These are phyloP conservation scores for Pichia californica DNA, from an alignment of 805 yeast genomes.

Conservation along the genomic window DNA sequence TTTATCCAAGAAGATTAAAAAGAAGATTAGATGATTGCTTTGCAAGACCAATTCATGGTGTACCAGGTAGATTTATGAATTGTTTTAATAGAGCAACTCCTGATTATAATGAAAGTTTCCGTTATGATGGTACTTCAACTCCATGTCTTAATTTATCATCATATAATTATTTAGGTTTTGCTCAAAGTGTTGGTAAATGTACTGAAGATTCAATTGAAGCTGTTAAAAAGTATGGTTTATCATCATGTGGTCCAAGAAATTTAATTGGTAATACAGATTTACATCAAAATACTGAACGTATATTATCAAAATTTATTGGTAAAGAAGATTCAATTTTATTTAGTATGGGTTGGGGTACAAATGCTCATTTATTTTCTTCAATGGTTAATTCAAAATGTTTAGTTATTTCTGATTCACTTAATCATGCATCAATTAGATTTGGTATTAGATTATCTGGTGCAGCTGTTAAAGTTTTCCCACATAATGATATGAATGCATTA, in stretches of 20 bases:
- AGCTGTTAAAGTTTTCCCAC: constrained; percentile 84
- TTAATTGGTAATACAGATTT: constrained; percentile 70
- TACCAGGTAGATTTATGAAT: constrained; percentile 86
- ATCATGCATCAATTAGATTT: constrained; percentile 92
- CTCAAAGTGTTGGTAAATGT: constrained; percentile 89
- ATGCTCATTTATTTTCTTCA: constrained; percentile 79
- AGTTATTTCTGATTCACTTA: constrained; percentile 88
- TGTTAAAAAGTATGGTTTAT: constrained; percentile 65
- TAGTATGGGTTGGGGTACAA: constrained; percentile 95
- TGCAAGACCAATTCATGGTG: constrained; percentile 94
- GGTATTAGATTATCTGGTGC: constrained; percentile 94
- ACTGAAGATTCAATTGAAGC: constrained; percentile 67
- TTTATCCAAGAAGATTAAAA: constrained; percentile 88
- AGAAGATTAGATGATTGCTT: constrained; percentile 90
- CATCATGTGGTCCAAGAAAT: constrained; percentile 73
- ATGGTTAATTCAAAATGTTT: constrained; percentile 82
- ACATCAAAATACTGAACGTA: constrained; percentile 65
- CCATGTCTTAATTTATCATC: constrained; percentile 83
- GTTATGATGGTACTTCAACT: constrained; percentile 68
- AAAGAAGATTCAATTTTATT: constrained; percentile 82
- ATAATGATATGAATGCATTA: constrained; percentile 77
- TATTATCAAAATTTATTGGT: constrained; percentile 81
- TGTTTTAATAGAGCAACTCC: constrained; percentile 74
- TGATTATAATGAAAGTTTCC: constrained; percentile 57
- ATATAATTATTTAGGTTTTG: constrained; percentile 94